Evolutionary conservation across 1,284 basidiomycete genomes (phyloP).

Genomic region (Rhizoctonia solani): DNA sequence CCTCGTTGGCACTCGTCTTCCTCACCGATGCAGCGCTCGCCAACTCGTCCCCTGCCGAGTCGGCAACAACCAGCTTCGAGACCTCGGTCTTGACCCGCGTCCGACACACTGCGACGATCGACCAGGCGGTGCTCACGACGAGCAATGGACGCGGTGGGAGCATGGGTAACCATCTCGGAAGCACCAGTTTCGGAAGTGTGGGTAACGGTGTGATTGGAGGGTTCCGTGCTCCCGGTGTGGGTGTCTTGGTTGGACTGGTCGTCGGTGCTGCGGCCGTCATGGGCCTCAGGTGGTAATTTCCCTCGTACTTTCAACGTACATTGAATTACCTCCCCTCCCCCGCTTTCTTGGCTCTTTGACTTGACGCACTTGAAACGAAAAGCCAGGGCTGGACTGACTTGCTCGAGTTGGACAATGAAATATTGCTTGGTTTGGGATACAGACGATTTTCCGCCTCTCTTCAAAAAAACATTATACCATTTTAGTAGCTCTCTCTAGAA

Average conservation of each 20-base stretch:
- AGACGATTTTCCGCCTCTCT: too few relatives aligned
- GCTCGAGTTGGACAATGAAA: too few relatives aligned
- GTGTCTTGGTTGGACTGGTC: not conserved
- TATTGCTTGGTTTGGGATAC: too few relatives aligned
- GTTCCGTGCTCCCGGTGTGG: not conserved
- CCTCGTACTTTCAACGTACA: too few relatives aligned
- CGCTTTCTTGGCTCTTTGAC: too few relatives aligned
- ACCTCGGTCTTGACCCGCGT: conserved; percentile 60
- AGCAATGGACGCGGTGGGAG: conserved; percentile 46
- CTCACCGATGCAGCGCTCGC: conserved; percentile 53
- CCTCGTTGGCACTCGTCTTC: conserved; percentile 73
- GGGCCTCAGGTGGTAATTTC: not conserved
- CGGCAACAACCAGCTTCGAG: conserved; percentile 38
- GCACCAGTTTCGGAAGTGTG: conserved; percentile 29
- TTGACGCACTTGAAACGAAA: too few relatives aligned
- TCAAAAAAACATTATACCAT: too few relatives aligned
- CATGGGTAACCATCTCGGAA: not conserved
- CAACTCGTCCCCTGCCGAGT: conserved; percentile 46
- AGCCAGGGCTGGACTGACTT: too few relatives aligned
- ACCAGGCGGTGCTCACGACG: conserved; percentile 45
- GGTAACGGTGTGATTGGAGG: not conserved
- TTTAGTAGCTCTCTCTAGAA: too few relatives aligned
- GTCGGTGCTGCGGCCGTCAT: not conserved
- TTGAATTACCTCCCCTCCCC: too few relatives aligned
- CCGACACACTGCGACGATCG: conserved; percentile 43